phyloP scores from a whole-genome alignment of 805 yeast species.

The Saccharomycopsis oosterbeekiorum region DNA sequence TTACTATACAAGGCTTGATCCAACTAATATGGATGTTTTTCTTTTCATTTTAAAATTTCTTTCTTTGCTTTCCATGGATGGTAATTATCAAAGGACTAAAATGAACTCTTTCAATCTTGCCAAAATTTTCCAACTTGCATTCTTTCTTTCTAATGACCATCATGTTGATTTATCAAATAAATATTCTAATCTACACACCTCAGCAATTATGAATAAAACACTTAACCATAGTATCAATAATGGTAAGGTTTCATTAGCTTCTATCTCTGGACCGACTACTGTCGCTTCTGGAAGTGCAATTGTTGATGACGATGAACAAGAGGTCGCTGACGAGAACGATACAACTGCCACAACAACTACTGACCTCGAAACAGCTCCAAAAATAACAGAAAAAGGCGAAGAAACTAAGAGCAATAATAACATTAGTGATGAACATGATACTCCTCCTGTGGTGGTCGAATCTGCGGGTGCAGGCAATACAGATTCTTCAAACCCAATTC shows the following conservation, averaged over 20 bases:
- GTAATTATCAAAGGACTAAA: constrained; percentile 23
- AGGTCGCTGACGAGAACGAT: not conserved
- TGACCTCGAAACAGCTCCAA: no score
- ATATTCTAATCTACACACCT: not conserved
- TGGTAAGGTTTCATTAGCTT: not conserved
- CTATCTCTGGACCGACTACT: not conserved
- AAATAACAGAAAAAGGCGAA: not conserved
- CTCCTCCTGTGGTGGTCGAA: constrained; percentile 4
- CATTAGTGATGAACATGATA: not conserved
- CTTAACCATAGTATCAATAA: not conserved
- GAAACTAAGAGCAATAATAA: not conserved
- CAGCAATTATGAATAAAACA: not conserved
- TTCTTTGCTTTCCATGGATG: constrained; percentile 1
- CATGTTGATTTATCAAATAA: not conserved
- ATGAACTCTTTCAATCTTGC: constrained; percentile 30
- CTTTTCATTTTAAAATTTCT: constrained; percentile 9
- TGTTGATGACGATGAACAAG: not conserved
- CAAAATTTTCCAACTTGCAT: constrained; percentile 30
- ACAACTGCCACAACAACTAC: not conserved
- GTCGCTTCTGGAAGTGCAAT: not conserved
- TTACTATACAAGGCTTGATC: not conserved
- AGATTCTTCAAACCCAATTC: not conserved
- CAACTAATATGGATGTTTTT: constrained; percentile 8
- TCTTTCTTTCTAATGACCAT: constrained; percentile 21
- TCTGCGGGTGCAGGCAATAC: constrained; percentile 2